A percentile compares a stretch with the other conserved stretches of the same genome.
These are phyloP conservation scores for Colletotrichum sp. DNA, from an alignment of 2,329 filamentous ascomycete genomes.

Conservation along the genomic window DNA sequence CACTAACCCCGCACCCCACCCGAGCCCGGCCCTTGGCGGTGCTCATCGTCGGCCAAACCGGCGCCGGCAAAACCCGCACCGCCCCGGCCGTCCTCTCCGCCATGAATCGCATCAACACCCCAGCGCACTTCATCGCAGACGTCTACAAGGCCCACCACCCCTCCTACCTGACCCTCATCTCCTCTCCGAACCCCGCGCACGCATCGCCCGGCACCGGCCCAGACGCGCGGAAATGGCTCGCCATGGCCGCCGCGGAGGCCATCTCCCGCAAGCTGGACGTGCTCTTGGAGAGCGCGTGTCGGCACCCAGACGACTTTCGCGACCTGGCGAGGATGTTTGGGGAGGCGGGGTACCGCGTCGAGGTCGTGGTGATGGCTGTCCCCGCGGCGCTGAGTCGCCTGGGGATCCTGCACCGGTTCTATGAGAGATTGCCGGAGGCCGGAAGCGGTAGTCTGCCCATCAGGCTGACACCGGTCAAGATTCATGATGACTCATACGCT, in stretches of 20 bases:
- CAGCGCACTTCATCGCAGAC: conserved; percentile 51
- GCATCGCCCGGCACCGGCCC: conserved; percentile 42
- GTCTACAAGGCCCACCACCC: conserved; percentile 55
- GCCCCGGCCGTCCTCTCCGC: conserved; percentile 41
- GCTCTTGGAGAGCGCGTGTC: conserved; percentile 49
- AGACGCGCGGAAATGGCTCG: conserved; percentile 50
- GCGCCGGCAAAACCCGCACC: conserved; percentile 51
- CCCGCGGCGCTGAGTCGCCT: conserved; percentile 44
- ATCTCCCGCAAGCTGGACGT: conserved; percentile 35
- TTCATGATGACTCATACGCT: conserved; percentile 51
- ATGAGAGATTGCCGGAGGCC: conserved; percentile 37
- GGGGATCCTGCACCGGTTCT: conserved; percentile 45
- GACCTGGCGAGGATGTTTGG: conserved; percentile 37
- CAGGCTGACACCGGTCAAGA: conserved; percentile 43
- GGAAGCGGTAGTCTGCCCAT: conserved; percentile 37
- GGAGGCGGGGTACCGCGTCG: conserved; percentile 37
- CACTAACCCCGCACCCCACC: conserved; percentile 2
- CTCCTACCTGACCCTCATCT: conserved; percentile 35
- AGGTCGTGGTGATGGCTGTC: conserved; percentile 46
- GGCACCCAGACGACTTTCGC: conserved; percentile 45
- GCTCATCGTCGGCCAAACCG: conserved; percentile 51
- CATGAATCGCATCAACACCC: conserved; percentile 24
- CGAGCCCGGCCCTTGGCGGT: conserved; percentile 39
- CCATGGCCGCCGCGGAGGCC: conserved; percentile 39
- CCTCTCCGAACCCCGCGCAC: conserved; percentile 30